A percentile compares a stretch with the other conserved stretches of the same genome.
These are phyloP conservation scores for Aspergillus cristatus DNA, from an alignment of 495 filamentous ascomycete species.

Conservation along the genomic window DNA sequence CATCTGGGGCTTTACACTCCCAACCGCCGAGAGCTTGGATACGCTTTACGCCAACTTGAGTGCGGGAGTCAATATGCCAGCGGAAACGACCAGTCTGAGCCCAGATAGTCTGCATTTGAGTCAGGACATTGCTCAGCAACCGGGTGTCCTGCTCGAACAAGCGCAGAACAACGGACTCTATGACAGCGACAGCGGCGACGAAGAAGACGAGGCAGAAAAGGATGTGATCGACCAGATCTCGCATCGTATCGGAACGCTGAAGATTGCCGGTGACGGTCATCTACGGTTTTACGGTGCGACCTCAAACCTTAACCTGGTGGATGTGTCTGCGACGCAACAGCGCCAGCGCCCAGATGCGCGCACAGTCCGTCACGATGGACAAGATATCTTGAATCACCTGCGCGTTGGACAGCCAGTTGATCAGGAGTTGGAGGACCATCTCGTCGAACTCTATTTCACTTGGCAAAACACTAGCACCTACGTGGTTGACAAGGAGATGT, in stretches of 20 bases:
- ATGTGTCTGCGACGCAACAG: slow-evolving; percentile 37
- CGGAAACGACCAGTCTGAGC: slow-evolving; percentile 17
- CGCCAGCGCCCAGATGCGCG: slow-evolving; percentile 43
- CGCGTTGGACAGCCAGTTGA: slow-evolving; percentile 35
- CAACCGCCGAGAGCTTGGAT: slow-evolving; percentile 35
- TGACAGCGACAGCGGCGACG: slow-evolving; percentile 30
- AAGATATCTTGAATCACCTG: slow-evolving; percentile 35
- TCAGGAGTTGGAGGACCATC: slow-evolving; percentile 35
- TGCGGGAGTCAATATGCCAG: slow-evolving; percentile 8
- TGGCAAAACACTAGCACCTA: slow-evolving; percentile 45
- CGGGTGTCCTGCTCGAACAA: slow-evolving; percentile 18
- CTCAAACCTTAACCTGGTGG: slow-evolving; percentile 39
- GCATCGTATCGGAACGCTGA: slow-evolving; percentile 38
- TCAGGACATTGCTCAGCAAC: slow-evolving; percentile 28
- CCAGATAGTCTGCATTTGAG: slow-evolving; percentile 24
- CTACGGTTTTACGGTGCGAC: slow-evolving; percentile 41
- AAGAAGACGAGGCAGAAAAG: slow-evolving; percentile 36
- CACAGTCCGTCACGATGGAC: slow-evolving; percentile 37
- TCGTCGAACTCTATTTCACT: slow-evolving; percentile 41
- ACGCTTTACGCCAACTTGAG: slow-evolving; percentile 31
- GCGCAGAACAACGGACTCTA: slow-evolving; percentile 14
- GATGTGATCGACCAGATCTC: slow-evolving; percentile 39
- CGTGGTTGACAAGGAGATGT: slow-evolving; percentile 42
- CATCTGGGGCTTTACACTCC: slow-evolving; percentile 33
- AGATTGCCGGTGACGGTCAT: slow-evolving; percentile 41